Conservation (phyloP, 1,284 basidiomycete genomes). For the Megacollybia platyphylla region DNA sequence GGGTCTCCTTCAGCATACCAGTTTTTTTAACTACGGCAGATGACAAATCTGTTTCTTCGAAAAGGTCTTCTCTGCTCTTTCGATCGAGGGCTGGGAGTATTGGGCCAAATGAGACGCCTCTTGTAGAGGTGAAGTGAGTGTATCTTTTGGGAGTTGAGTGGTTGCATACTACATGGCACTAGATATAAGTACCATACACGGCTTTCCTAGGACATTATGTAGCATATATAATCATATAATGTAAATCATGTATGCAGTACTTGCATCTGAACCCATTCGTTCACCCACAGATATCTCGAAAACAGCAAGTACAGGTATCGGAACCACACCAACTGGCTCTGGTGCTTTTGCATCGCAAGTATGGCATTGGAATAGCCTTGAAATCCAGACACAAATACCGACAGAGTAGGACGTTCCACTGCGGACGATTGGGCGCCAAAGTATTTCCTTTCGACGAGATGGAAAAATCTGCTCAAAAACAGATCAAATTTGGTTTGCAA, state of each 20-base stretch:
- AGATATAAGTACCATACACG: too few relatives aligned
- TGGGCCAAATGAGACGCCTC: too few relatives aligned
- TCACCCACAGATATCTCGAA: constrained; percentile 89
- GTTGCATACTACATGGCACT: too few relatives aligned
- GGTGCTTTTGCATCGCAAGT: constrained; percentile 64
- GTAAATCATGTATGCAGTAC: neutral
- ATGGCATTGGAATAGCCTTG: constrained; percentile 46
- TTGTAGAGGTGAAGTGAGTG: too few relatives aligned
- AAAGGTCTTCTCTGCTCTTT: too few relatives aligned
- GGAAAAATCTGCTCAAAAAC: constrained; percentile 11
- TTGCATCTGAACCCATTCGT: constrained; percentile 51
- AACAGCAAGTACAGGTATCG: constrained; percentile 76
- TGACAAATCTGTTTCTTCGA: too few relatives aligned
- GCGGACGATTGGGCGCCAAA: constrained; percentile 5
- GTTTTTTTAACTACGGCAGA: constrained; percentile 24
- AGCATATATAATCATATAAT: too few relatives aligned
- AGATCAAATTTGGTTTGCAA: constrained; percentile 32
- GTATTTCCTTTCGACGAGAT: constrained; percentile 9
- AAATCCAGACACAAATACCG: constrained; percentile 41
- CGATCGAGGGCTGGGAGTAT: too few relatives aligned
- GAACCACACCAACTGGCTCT: constrained; percentile 82
- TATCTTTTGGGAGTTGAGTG: too few relatives aligned
- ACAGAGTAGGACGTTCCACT: constrained; percentile 9
- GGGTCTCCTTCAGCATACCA: constrained; percentile 64
- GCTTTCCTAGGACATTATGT: too few relatives aligned